These are phyloP conservation scores for Podospora conica DNA, from an alignment of 495 filamentous ascomycete genomes.

Conservation along the genomic window DNA sequence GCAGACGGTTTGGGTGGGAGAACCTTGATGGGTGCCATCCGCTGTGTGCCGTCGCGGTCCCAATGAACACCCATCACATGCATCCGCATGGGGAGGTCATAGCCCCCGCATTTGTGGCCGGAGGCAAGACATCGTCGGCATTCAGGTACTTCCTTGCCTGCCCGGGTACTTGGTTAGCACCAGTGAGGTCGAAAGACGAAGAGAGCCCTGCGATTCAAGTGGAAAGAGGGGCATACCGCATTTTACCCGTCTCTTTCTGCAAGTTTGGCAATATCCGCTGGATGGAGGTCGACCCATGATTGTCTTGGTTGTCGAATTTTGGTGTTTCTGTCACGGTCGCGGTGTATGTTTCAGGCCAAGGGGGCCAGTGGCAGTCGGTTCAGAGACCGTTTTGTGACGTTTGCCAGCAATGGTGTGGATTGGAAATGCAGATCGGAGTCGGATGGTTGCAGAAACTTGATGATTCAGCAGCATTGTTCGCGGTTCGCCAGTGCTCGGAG, in stretches of 20 bases:
- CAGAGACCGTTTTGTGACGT: not conserved
- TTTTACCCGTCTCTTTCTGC: not conserved
- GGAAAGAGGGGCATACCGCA: not conserved
- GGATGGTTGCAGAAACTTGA: not conserved
- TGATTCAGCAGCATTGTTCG: not conserved
- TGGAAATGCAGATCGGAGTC: not conserved
- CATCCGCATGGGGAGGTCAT: not conserved
- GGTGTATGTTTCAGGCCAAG: too few relatives aligned
- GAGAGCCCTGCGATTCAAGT: not conserved
- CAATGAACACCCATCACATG: not conserved
- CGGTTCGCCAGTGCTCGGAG: not conserved
- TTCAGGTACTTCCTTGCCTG: not conserved
- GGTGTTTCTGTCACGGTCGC: too few relatives aligned
- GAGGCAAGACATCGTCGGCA: not conserved
- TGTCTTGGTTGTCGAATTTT: not conserved
- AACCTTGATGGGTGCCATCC: not conserved
- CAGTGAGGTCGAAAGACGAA: not conserved
- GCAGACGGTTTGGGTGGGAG: not conserved
- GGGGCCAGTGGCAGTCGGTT: too few relatives aligned
- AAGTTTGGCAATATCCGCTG: conserved; percentile 2
- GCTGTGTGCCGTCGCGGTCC: not conserved
- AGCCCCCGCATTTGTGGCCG: not conserved
- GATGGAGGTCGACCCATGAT: conserved; percentile 3
- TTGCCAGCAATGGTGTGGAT: not conserved
- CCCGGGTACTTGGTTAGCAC: not conserved